These are phyloP conservation scores for Septoria petroselini DNA, from an alignment of 2,329 filamentous ascomycete species.

Conservation along the genomic window DNA sequence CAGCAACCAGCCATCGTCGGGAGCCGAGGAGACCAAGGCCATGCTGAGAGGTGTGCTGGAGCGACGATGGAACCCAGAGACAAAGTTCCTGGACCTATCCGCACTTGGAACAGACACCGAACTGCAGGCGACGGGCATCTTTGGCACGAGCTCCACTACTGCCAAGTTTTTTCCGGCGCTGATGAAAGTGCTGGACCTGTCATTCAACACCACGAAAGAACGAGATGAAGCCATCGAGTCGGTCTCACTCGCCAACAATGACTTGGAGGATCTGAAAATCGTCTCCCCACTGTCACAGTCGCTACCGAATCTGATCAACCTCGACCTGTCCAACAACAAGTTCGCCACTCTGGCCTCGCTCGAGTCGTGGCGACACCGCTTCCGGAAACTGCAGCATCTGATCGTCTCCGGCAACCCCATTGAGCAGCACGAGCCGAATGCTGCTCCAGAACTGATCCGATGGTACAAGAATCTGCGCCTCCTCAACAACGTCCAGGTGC, in stretches of 20 bases:
- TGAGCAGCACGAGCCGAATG: slow-evolving; percentile 47
- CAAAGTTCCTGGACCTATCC: slow-evolving; percentile 82
- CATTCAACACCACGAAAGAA: slow-evolving; percentile 68
- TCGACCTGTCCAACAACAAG: slow-evolving; percentile 83
- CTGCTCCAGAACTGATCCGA: slow-evolving; percentile 65
- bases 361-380: slow-evolving; percentile 73
- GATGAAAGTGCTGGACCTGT: slow-evolving; percentile 77
- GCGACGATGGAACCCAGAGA: slow-evolving; percentile 66
- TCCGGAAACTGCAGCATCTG: slow-evolving; percentile 75
- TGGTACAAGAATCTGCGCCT: slow-evolving; percentile 81
- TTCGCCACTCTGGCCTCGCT: slow-evolving; percentile 67
- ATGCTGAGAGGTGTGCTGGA: slow-evolving; percentile 69
- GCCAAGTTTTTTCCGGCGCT: slow-evolving; percentile 89
- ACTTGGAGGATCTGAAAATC: slow-evolving; percentile 66
- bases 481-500: slow-evolving; percentile 71
- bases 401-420: slow-evolving; percentile 76
- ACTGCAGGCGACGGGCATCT: slow-evolving; percentile 71
- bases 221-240: slow-evolving; percentile 77
- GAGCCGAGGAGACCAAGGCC: slow-evolving; percentile 57
- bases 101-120: slow-evolving; percentile 68
- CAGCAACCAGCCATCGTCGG: slow-evolving; percentile 17
- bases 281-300: slow-evolving; percentile 74
- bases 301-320: slow-evolving; percentile 80
- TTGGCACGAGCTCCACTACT: slow-evolving; percentile 66
- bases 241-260: slow-evolving; percentile 78